Evolutionary conservation across 768 basidiomycete species (phyloP).

Genomic region (Russula emetica): DNA sequence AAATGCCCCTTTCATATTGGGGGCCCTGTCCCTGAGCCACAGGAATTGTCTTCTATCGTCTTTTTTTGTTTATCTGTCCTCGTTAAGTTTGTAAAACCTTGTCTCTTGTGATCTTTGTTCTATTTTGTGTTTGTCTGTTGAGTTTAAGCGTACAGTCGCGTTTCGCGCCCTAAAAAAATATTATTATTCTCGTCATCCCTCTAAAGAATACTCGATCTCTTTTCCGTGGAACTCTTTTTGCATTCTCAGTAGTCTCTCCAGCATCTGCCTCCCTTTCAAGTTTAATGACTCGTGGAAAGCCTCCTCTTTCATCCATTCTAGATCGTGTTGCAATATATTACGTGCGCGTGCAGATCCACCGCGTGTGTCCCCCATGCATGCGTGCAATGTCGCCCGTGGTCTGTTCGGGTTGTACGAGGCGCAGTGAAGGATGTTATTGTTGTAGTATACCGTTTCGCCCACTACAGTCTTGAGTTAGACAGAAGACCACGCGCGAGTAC

Average conservation of each 20-base stretch:
- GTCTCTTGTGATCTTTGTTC: slow-evolving; percentile 8
- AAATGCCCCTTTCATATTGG: not conserved
- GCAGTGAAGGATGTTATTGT: slow-evolving; percentile 74
- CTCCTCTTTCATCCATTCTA: slow-evolving; percentile 62
- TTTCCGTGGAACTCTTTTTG: slow-evolving; percentile 40
- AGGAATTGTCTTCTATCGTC: not conserved
- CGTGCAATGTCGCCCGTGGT: slow-evolving; percentile 65
- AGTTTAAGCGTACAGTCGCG: slow-evolving; percentile 5
- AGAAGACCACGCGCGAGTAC: not conserved
- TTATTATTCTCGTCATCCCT: slow-evolving; percentile 27
- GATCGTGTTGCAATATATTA: slow-evolving; percentile 71
- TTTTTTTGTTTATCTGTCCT: slow-evolving; percentile 19
- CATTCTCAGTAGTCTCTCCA: slow-evolving; percentile 54
- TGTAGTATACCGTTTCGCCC: slow-evolving; percentile 77
- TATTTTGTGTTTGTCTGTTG: slow-evolving; percentile 3
- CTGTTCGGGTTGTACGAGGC: slow-evolving; percentile 52
- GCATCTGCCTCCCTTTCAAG: slow-evolving; percentile 48
- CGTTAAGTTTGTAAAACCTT: slow-evolving; percentile 13
- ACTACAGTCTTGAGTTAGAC: slow-evolving; percentile 36
- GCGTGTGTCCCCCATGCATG: slow-evolving; percentile 55
- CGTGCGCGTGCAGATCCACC: slow-evolving; percentile 62
- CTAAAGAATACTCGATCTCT: slow-evolving; percentile 52
- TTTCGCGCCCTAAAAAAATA: slow-evolving; percentile 20
- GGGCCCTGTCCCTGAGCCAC: not conserved
- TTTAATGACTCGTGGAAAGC: slow-evolving; percentile 46